Percentiles rank a stretch among this genome's conserved stretches.
Conservation (phyloP, 371 early-diverging fungal species). For the Mortierella sp. region DNA sequence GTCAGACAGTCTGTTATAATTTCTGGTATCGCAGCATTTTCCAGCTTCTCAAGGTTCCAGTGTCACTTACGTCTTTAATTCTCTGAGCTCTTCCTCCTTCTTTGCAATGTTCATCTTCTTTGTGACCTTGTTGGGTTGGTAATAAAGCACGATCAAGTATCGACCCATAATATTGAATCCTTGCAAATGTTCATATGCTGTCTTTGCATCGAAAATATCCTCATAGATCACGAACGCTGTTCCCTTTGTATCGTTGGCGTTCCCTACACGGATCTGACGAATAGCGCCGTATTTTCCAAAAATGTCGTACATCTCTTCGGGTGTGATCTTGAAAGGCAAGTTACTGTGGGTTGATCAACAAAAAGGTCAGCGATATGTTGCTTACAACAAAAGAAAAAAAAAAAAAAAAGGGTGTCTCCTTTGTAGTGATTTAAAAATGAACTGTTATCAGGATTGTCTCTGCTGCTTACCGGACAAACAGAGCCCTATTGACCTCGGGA, state of each 20-base stretch:
- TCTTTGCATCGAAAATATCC: slow-evolving; percentile 97
- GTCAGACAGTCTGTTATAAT: not conserved
- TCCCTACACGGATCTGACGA: slow-evolving; percentile 94
- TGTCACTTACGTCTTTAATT: slow-evolving; percentile 80
- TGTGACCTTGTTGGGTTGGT: slow-evolving; percentile 84
- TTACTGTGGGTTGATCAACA: slow-evolving; percentile 70
- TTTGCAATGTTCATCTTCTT: slow-evolving; percentile 87
- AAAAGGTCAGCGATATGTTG: too few species aligned
- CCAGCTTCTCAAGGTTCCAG: too few species aligned
- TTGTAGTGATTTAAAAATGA: not conserved
- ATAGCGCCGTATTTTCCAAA: slow-evolving; percentile 98
- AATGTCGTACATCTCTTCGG: slow-evolving; percentile 96
- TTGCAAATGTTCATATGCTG: slow-evolving; percentile 94
- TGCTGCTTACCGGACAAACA: slow-evolving; percentile 85
- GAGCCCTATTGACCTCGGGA: slow-evolving; percentile 93
- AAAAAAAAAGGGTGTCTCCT: not conserved
- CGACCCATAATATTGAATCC: slow-evolving; percentile 97
- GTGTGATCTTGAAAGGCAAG: slow-evolving; percentile 94
- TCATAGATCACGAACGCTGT: slow-evolving; percentile 97
- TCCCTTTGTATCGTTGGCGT: slow-evolving; percentile 88
- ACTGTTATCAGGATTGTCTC: too few species aligned
- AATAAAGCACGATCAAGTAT: slow-evolving; percentile 95
- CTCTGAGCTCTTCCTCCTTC: slow-evolving; percentile 88
- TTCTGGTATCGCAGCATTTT: too few species aligned
- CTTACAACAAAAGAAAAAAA: not conserved